Conservation (phyloP, 2,329 filamentous ascomycete species). For the Ophiostoma piceae region DNA sequence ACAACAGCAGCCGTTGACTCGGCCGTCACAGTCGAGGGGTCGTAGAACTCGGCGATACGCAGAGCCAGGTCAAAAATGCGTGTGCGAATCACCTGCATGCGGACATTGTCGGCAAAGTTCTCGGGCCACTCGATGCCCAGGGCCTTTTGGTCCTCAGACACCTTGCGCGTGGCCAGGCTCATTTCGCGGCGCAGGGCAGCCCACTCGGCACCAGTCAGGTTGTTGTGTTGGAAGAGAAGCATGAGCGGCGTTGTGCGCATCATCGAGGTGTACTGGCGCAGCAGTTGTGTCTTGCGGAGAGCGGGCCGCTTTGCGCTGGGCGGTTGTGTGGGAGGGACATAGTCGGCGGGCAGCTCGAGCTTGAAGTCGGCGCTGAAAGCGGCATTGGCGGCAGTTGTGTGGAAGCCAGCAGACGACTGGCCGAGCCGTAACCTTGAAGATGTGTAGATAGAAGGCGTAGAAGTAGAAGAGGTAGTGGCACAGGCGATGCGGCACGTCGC, state of each 20-base stretch:
- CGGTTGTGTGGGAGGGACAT: conserved; percentile 67
- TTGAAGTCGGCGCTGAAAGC: background rate
- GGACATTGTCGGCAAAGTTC: conserved; percentile 56
- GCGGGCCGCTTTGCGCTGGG: conserved; percentile 82
- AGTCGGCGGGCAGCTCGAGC: conserved; percentile 42
- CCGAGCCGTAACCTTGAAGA: conserved; percentile 13
- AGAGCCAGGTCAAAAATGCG: conserved; percentile 84
- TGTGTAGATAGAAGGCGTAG: background rate
- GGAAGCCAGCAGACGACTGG: background rate
- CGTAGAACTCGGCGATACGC: conserved; percentile 79
- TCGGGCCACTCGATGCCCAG: conserved; percentile 31
- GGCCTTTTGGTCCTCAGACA: conserved; percentile 32
- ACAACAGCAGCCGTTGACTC: conserved; percentile 25
- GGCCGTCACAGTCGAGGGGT: conserved; percentile 40
- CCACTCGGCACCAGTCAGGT: conserved; percentile 68
- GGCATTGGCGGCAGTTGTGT: conserved; percentile 20
- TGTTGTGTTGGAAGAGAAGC: conserved; percentile 72
- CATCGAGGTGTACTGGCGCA: conserved; percentile 79
- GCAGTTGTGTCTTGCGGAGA: conserved; percentile 82
- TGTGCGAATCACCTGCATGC: conserved; percentile 79
- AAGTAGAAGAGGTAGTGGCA: background rate
- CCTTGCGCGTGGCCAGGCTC: conserved; percentile 41
- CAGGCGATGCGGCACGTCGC: background rate
- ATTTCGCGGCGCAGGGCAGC: conserved; percentile 66
- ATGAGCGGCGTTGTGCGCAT: conserved; percentile 80